A percentile compares a stretch with the other conserved stretches of the same genome.
phyloP scores from a whole-genome alignment of 441 rosid genomes.

The Aleurites moluccanus region DNA sequence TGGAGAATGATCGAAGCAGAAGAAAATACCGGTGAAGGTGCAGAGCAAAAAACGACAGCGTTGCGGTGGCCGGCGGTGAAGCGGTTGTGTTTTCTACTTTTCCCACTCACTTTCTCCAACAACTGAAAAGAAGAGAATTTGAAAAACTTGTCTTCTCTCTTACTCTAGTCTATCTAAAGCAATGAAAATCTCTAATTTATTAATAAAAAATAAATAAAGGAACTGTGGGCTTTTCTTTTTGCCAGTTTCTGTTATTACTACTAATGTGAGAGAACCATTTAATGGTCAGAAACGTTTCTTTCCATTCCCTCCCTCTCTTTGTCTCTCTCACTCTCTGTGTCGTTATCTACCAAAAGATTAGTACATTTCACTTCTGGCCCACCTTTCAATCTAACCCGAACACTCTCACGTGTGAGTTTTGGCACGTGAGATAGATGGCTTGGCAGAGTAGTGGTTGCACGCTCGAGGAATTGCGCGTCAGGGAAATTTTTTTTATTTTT shows the following conservation, averaged over 20 bases:
- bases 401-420: neutral
- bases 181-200: neutral
- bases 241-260: conserved; percentile 16
- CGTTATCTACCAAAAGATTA: conserved; percentile 11
- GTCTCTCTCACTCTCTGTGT: neutral
- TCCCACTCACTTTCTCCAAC: neutral
- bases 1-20: conserved; percentile 7
- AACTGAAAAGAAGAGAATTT: conserved; percentile 13
- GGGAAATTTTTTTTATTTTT: neutral
- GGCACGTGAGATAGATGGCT: neutral
- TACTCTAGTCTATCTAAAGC: neutral
- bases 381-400: too few relatives aligned
- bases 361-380: conserved; percentile 6
- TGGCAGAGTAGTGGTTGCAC: neutral
- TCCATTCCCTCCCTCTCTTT: neutral
- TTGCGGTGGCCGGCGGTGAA: neutral
- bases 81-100: neutral
- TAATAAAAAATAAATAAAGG: neutral
- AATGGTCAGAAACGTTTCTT: conserved; percentile 22
- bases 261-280: conserved; percentile 1
- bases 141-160: neutral
- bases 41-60: neutral
- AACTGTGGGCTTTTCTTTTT: conserved; percentile 23
- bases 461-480: neutral
- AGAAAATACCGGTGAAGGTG: conserved; percentile 7